phyloP scores from a whole-genome alignment of 768 basidiomycete genomes.

The Epithele typhae region DNA sequence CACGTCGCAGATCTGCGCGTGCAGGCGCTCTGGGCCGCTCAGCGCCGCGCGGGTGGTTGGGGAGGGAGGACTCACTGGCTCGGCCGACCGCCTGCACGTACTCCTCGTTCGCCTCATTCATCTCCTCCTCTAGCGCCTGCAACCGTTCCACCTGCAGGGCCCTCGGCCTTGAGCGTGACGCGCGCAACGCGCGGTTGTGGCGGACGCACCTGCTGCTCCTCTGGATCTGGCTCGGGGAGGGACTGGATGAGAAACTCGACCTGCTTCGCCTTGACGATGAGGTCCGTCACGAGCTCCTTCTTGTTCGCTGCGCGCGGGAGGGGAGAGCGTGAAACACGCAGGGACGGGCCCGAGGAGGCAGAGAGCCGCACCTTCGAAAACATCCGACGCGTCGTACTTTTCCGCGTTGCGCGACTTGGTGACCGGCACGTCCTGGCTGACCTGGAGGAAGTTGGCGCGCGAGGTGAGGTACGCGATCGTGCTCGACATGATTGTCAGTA shows the following conservation, averaged over 20 bases:
- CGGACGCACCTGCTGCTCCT: conserved; percentile 62
- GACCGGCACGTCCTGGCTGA: conserved; percentile 76
- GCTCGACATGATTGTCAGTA: conserved; percentile 85
- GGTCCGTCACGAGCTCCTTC: conserved; percentile 77
- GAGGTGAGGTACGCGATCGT: conserved; percentile 75
- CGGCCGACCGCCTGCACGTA: conserved; percentile 69
- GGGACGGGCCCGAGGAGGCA: not conserved
- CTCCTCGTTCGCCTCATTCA: conserved; percentile 69
- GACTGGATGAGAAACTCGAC: conserved; percentile 81
- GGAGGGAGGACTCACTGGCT: conserved; percentile 35
- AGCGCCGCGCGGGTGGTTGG: not conserved
- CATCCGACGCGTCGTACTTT: conserved; percentile 13
- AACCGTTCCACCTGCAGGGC: conserved; percentile 59
- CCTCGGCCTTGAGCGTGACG: not conserved
- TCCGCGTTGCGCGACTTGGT: conserved; percentile 60
- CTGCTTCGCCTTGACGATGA: conserved; percentile 85
- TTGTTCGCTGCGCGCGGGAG: conserved; percentile 74
- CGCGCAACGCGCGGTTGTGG: not conserved
- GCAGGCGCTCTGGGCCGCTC: conserved; percentile 17
- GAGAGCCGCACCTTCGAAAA: conserved; percentile 8
- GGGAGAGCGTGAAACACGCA: too few relatives aligned
- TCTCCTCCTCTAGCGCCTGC: conserved; percentile 61
- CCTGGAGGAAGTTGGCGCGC: conserved; percentile 71
- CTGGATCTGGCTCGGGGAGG: conserved; percentile 73
- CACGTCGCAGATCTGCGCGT: conserved; percentile 23